A percentile compares a stretch with the other conserved stretches of the same genome.
Evolutionary conservation across 202 grass and related monocot species (phyloP).

Genomic region (Hordeum pubiflorum): DNA sequence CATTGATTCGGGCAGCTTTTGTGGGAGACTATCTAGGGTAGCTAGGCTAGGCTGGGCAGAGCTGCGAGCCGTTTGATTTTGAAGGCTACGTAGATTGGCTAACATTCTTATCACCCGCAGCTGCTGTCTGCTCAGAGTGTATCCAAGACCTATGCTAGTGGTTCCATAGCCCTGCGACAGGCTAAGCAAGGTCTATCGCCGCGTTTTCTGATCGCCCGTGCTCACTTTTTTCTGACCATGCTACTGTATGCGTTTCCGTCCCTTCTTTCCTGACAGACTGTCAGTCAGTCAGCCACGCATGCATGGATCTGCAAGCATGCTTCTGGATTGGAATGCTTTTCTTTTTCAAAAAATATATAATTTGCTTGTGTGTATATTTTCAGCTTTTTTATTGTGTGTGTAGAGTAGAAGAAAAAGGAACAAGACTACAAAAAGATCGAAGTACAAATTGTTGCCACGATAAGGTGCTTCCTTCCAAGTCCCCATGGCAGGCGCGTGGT

Average conservation of each 20-base stretch:
- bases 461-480: too few species aligned
- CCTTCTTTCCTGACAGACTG: constrained; percentile 1
- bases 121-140: not conserved
- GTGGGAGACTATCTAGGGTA: constrained; percentile 14
- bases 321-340: not conserved
- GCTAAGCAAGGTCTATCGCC: constrained; percentile 14
- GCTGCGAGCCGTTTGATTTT: constrained; percentile 20
- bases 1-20: constrained; percentile 50
- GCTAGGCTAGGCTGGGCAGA: not conserved
- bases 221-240: not conserved
- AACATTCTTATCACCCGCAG: constrained; percentile 5
- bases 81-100: constrained; percentile 9
- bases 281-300: not conserved
- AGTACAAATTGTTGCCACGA: too few species aligned
- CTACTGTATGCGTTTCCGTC: not conserved
- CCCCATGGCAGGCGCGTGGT: too few species aligned
- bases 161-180: not conserved
- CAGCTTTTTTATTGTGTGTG: too few species aligned
- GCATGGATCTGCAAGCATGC: not conserved
- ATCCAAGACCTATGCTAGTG: not conserved
- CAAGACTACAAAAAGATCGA: too few species aligned
- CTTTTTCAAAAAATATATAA: too few species aligned
- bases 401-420: too few species aligned
- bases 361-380: too few species aligned
- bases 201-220: constrained; percentile 20